Evolutionary conservation across 805 yeast genomes (phyloP).

Genomic region (Metschnikowia arizonensis): DNA sequence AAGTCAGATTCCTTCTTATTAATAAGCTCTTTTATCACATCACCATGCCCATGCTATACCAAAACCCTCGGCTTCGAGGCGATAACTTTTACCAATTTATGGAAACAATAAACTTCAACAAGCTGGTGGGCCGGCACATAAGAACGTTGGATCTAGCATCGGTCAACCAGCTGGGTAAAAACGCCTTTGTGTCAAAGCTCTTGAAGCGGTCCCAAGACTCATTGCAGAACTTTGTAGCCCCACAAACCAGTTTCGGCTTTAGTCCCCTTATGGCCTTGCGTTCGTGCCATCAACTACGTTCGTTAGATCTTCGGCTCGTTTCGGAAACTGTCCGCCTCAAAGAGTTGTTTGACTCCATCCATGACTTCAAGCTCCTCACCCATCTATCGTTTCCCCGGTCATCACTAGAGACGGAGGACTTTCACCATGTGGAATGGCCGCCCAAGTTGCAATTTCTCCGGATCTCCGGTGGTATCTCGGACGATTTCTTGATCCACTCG

Average conservation of each 20-base stretch:
- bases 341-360: slow-evolving; percentile 73
- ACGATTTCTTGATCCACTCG: slow-evolving; percentile 67
- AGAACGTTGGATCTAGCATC: slow-evolving; percentile 65
- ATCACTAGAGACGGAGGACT: slow-evolving; percentile 64
- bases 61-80: slow-evolving; percentile 57
- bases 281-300: slow-evolving; percentile 58
- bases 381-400: slow-evolving; percentile 86
- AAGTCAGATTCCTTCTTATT: slow-evolving; percentile 54
- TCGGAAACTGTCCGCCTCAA: slow-evolving; percentile 85
- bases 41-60: slow-evolving; percentile 63
- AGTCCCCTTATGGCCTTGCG: slow-evolving; percentile 83
- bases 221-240: slow-evolving; percentile 73
- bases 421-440: slow-evolving; percentile 68
- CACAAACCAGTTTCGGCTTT: slow-evolving; percentile 91
- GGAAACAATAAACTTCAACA: slow-evolving; percentile 53
- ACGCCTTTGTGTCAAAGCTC: slow-evolving; percentile 80
- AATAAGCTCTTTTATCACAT: slow-evolving; percentile 56
- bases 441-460: slow-evolving; percentile 64
- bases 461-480: slow-evolving; percentile 85
- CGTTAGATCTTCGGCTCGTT: slow-evolving; percentile 76
- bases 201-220: slow-evolving; percentile 69
- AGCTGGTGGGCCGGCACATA: slow-evolving; percentile 55
- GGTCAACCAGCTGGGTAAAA: slow-evolving; percentile 87
- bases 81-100: slow-evolving; percentile 71
- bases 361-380: slow-evolving; percentile 56